Evolutionary conservation across 202 grass and related monocot genomes (phyloP).

Genomic region (Schoenoplectus tabernaemontani): DNA sequence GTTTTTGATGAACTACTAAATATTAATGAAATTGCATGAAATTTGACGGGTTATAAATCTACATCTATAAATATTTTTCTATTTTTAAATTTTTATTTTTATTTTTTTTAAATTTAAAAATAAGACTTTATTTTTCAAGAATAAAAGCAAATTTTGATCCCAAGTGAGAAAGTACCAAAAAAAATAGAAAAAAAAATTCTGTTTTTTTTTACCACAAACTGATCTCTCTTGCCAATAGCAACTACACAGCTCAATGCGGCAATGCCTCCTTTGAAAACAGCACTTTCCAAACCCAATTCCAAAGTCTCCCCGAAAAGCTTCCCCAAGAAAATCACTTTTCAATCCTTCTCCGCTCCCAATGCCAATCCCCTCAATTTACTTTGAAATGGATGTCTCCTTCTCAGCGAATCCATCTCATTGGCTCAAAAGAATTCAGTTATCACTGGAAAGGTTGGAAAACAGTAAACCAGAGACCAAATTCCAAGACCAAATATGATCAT

Average conservation of each 20-base stretch:
- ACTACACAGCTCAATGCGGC: constrained; percentile 21
- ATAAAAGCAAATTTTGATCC: too few species aligned
- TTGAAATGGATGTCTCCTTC: not conserved
- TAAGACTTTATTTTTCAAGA: too few species aligned
- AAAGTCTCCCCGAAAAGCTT: constrained; percentile 22
- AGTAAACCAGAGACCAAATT: not conserved
- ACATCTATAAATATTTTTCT: too few species aligned
- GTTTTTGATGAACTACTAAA: too few species aligned
- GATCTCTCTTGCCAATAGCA: constrained; percentile 22
- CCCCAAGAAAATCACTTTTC: constrained; percentile 24
- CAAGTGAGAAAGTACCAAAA: not conserved
- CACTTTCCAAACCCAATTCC: constrained; percentile 17
- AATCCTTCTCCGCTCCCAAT: not conserved
- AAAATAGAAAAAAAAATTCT: not conserved
- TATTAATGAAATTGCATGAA: too few species aligned
- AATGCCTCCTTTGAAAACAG: constrained; percentile 26
- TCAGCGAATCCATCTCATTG: not conserved
- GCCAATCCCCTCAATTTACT: not conserved
- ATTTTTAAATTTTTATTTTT: too few species aligned
- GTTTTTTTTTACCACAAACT: not conserved
- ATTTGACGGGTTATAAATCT: too few species aligned
- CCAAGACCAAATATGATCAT: not conserved
- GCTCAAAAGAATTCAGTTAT: not conserved
- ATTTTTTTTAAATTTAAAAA: too few species aligned
- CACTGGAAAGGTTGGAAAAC: not conserved